Base-by-base conservation (phyloP, 768 basidiomycete genomes). In the Paxillus involutus region DNA sequence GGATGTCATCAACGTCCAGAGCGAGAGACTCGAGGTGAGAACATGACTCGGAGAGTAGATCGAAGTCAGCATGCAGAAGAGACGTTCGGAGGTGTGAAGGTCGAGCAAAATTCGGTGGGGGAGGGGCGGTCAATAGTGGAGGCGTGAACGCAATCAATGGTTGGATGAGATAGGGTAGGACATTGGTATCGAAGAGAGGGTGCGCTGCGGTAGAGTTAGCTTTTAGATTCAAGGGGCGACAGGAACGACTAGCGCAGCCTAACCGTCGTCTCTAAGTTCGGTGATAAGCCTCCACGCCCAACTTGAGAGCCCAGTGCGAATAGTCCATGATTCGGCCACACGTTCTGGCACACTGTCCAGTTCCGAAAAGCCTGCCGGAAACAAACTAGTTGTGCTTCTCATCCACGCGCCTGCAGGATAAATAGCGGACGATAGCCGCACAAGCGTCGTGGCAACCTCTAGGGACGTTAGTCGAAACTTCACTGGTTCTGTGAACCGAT, bases 221-320 rank as follows among this genome's bases (percentile, higher is more conserved):
- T 21, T 29, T 65, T 44, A 60, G 49, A 43, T 32, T 11, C 3
- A 40, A 44, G 42, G 33, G 17, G 30, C 16, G 7, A 12, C 8
- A 13, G 36, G 19, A 36, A 36, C 14, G 7, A 46, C 11, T 47
- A 29, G 36, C 26, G 53, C 59, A 76, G 47, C 52, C 67, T 72
- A 57, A 88, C 88, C 77, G 61, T 90, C 87, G 47, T 89, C 85
- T 65, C 82, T 83, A 44, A 91, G 78, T 62, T 87, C 87, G 6
- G 81, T 77, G n/a, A 91, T 80, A 3, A 82, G 78, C 59, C 85
- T 78, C 89, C 90, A 92, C 40, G 83, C 79, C 91, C 91, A 93
- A 43, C 78, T 81, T 3, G 86, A 83, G 29, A 92, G 73, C 8
- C 79, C 79, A 50, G 75, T 79, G 17, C 91, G 82, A 44, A 88